A percentile compares a stretch with the other conserved stretches of the same genome.
Evolutionary conservation across 2,329 filamentous ascomycete species (phyloP).

Genomic region (Hypoxylon sp.): DNA sequence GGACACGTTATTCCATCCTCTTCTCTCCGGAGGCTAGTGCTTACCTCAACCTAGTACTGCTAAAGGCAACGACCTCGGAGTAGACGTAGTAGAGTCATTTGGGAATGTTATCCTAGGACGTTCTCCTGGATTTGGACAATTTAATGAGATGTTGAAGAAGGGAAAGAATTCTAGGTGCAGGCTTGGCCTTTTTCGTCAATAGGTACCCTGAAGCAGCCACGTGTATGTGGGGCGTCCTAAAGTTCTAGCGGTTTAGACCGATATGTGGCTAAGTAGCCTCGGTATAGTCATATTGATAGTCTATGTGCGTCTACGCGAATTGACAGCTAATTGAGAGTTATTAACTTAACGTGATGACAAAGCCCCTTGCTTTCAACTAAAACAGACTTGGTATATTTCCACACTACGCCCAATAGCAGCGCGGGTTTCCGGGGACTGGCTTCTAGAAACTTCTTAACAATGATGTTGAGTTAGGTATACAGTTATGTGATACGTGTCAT

Average conservation of each 20-base stretch:
- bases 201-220: not conserved
- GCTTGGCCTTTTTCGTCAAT: not conserved
- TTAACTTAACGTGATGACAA: no score
- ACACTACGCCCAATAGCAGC: no score
- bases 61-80: not conserved
- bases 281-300: no score
- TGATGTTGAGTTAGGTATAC: not conserved
- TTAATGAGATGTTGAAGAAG: not conserved
- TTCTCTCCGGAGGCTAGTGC: not conserved
- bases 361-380: not conserved
- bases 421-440: not conserved
- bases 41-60: not conserved
- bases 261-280: no score
- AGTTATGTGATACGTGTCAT: not conserved
- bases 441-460: not conserved
- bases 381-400: no score
- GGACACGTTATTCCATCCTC: constrained; percentile 28
- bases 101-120: not conserved
- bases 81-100: not conserved
- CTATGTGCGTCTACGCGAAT: no score
- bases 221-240: not conserved
- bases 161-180: not conserved
- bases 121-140: not conserved
- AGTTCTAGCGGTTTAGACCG: not conserved
- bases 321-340: no score